Conservation (phyloP, 768 basidiomycete species). For the Rhodocollybia butyracea region DNA sequence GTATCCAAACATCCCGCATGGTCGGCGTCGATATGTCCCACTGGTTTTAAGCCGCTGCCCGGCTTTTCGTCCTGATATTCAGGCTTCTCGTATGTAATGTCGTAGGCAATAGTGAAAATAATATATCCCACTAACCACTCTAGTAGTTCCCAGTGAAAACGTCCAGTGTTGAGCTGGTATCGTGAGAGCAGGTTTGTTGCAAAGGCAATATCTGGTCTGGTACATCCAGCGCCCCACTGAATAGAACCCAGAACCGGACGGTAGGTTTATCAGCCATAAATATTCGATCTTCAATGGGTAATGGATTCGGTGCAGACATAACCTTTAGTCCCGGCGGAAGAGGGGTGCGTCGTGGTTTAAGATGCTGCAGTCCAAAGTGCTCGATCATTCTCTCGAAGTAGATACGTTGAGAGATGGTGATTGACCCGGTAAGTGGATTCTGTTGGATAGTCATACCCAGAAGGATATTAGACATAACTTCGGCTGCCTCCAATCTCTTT, state of each 20-base stretch:
- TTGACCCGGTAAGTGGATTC: not conserved
- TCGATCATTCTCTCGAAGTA: not conserved
- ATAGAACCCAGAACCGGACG: too few relatives aligned
- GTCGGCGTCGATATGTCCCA: slow-evolving; percentile 27
- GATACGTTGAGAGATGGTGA: not conserved
- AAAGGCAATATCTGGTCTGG: slow-evolving; percentile 18
- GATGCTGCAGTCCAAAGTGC: not conserved
- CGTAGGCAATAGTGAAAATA: not conserved
- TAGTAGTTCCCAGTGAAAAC: slow-evolving; percentile 24
- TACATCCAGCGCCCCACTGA: too few relatives aligned
- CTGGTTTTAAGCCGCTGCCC: not conserved
- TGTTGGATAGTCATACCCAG: too few relatives aligned
- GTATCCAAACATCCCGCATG: slow-evolving; percentile 23
- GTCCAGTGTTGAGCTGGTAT: slow-evolving; percentile 17
- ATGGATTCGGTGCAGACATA: not conserved
- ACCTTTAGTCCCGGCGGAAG: not conserved
- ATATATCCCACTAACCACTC: slow-evolving; percentile 23
- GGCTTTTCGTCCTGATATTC: too few relatives aligned
- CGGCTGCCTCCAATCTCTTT: not conserved
- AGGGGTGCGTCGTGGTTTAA: not conserved
- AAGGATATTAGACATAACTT: not conserved
- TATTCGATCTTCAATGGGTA: too few relatives aligned
- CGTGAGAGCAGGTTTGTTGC: slow-evolving; percentile 15
- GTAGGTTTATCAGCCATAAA: too few relatives aligned
- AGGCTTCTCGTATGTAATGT: not conserved